Conservation (phyloP, 768 basidiomycete species). For the Tulasnella sp. region DNA sequence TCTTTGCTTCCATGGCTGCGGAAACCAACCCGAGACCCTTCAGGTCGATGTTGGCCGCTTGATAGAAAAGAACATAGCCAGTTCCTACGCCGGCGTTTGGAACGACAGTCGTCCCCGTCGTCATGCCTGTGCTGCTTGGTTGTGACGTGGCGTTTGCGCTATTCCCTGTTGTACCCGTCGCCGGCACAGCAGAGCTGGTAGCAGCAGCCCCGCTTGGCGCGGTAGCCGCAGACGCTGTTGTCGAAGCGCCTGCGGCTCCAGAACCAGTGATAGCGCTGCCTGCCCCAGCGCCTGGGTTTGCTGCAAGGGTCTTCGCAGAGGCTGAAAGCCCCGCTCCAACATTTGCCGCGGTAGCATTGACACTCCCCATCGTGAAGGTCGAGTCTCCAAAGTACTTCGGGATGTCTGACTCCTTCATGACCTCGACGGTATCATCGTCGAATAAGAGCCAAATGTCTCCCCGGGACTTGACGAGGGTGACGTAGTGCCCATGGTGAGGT, state of each 20-base stretch:
- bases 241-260: neutral
- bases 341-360: slow-evolving; percentile 4
- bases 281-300: neutral
- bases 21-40: slow-evolving; percentile 49
- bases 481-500: slow-evolving; percentile 97
- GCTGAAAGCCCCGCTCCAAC: neutral
- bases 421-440: slow-evolving; percentile 87
- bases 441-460: slow-evolving; percentile 76
- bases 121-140: neutral
- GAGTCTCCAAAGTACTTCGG: slow-evolving; percentile 87
- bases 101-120: slow-evolving; percentile 26
- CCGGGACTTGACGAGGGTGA: slow-evolving; percentile 82
- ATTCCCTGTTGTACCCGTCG: neutral
- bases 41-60: slow-evolving; percentile 78
- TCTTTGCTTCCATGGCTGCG: slow-evolving; percentile 5
- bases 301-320: slow-evolving; percentile 7
- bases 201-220: neutral
- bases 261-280: too few relatives aligned
- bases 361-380: slow-evolving; percentile 19
- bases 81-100: slow-evolving; percentile 46
- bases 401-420: slow-evolving; percentile 83
- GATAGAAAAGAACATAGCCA: slow-evolving; percentile 96
- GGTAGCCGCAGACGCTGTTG: neutral
- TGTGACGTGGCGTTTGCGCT: neutral
- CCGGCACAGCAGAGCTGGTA: neutral